phyloP scores from a whole-genome alignment of 73 alveolate species.

The Tetrahymena malaccensis region DNA sequence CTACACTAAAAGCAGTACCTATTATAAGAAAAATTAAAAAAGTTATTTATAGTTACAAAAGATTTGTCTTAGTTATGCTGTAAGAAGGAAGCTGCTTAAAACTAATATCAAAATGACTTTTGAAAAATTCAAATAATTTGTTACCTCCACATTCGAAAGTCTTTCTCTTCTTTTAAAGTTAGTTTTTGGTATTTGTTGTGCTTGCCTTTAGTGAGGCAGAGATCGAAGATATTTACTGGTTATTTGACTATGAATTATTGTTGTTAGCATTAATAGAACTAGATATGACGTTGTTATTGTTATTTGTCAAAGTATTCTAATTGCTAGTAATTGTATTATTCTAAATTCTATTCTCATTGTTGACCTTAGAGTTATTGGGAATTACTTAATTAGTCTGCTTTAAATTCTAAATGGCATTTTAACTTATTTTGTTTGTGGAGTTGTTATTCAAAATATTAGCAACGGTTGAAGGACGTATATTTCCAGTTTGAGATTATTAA shows the following conservation, averaged over 20 bases:
- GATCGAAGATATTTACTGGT: background rate
- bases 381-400: background rate
- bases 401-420: background rate
- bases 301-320: background rate
- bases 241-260: background rate
- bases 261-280: background rate
- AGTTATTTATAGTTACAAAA: background rate
- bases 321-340: background rate
- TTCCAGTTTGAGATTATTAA: background rate
- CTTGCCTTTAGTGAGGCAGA: background rate
- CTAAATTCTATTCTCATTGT: background rate
- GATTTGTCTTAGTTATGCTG: no score
- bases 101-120: background rate
- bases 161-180: background rate
- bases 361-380: background rate
- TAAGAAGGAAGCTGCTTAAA: no score
- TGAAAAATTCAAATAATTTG: background rate
- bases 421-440: background rate
- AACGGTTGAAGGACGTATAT: background rate
- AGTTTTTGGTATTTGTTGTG: background rate
- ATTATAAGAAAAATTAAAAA: background rate
- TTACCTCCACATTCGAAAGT: background rate
- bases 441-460: background rate
- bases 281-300: background rate
- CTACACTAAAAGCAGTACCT: slow-evolving; percentile 61